A percentile compares a stretch with the other conserved stretches of the same genome.
These are phyloP conservation scores for Fusarium stilboides DNA, from an alignment of 2,329 filamentous ascomycete genomes.

Conservation along the genomic window DNA sequence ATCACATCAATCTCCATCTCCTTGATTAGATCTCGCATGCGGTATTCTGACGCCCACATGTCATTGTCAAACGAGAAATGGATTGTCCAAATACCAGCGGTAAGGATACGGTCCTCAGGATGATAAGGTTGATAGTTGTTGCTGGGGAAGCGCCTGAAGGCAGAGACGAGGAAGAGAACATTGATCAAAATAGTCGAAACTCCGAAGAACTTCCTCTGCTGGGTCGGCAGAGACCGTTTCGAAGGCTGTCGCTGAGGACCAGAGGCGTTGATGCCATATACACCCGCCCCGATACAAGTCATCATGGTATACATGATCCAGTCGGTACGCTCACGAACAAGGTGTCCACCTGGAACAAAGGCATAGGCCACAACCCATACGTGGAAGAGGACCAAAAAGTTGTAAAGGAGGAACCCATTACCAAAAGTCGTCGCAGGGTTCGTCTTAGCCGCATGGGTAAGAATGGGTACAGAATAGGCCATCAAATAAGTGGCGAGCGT, in stretches of 20 bases:
- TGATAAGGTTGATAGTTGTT: slow-evolving; percentile 96
- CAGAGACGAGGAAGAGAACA: slow-evolving; percentile 82
- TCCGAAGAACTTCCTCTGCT: slow-evolving; percentile 68
- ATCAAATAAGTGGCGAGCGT: slow-evolving; percentile 83
- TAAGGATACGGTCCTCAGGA: slow-evolving; percentile 86
- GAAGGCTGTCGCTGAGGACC: slow-evolving; percentile 60
- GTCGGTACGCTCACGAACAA: slow-evolving; percentile 94
- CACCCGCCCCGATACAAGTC: slow-evolving; percentile 85
- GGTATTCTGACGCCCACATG: slow-evolving; percentile 97
- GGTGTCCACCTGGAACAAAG: slow-evolving; percentile 93
- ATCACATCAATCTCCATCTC: slow-evolving; percentile 98
- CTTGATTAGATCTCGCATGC: slow-evolving; percentile 91
- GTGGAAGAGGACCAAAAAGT: slow-evolving; percentile 95
- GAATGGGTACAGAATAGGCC: slow-evolving; percentile 82
- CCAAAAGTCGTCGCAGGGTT: slow-evolving; percentile 87
- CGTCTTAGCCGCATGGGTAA: slow-evolving; percentile 82
- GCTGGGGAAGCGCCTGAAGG: slow-evolving; percentile 91
- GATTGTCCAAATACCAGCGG: slow-evolving; percentile 98
- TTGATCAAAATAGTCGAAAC: slow-evolving; percentile 81
- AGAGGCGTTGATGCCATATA: slow-evolving; percentile 77
- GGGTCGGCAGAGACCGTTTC: slow-evolving; percentile 53
- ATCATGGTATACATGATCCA: slow-evolving; percentile 94
- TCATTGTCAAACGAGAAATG: slow-evolving; percentile 98
- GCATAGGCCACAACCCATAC: slow-evolving; percentile 99
- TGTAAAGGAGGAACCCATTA: slow-evolving; percentile 90